Evolutionary conservation across 23 red algal genomes (phyloP), one percentile per base, ranked within the genome.

Genomic region (Gracilaria domingensis): DNA sequence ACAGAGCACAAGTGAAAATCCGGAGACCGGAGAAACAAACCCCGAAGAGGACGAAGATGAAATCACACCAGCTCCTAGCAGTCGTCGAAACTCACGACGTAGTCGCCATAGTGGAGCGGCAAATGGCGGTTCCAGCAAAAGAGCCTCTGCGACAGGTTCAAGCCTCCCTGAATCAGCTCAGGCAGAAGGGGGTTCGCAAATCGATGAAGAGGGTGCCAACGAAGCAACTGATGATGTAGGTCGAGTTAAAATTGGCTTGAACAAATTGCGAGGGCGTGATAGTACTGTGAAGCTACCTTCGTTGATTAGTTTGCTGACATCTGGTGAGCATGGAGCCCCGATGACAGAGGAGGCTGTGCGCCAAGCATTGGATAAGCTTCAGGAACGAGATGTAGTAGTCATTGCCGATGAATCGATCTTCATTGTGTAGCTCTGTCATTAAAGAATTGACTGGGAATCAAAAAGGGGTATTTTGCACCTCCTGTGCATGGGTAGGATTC

Each of bases 381-480:
- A 57, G 25, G 49, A 79, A 34, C 64, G 69, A 65, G 89, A 92
- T 60, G 36, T 92, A 28, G 80, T 92, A 25, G 89, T 92, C 21
- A 36, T 92, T 9, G 78, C 89, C 20, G 89, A 92, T 65, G 79
- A 78, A 7, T 75, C 78, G 21, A 92, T 92, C 79, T 92, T 92
- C 53, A 92, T 92, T 78, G 89, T 84, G 56, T 87, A 75, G 42
- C 4, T 45, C n/a, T n/a, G n/a, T n/a, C n/a, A 8, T 48, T 12
- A 12, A 48, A 48, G 45, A 48, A 48, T 48, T 12, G 12, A 48
- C 45, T 48, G 45, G n/a, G n/a, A n/a, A n/a, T n/a, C n/a, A n/a
- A n/a, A n/a, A n/a, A n/a, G n/a, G n/a, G n/a, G n/a, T n/a, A n/a
- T n/a, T n/a, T n/a, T n/a, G n/a, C n/a, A n/a, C n/a, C n/a, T n/a